Evolutionary conservation across 2,329 filamentous ascomycete genomes (phyloP), one percentile per base, ranked within the genome.

Genomic region (Macroventuria anomochaeta): DNA sequence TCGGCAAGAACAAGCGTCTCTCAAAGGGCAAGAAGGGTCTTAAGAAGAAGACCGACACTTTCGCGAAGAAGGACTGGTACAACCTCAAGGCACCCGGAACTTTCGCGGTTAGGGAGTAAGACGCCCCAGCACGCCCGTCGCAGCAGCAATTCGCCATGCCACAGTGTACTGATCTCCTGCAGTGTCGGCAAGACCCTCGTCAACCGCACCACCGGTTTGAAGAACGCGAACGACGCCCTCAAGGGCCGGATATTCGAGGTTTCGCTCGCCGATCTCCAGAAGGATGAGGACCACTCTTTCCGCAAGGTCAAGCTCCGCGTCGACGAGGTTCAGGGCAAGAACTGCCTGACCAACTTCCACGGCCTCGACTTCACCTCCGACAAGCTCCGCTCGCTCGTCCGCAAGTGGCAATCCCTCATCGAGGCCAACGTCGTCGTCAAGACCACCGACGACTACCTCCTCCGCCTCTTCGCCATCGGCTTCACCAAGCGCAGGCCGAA

Each of bases 11-110:
- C 89, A 99, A 99, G 92, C 92, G 95, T 87, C 88, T 99, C 85
- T 97, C 95, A 70, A 99, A 99, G 88, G 95, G 95, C 85, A 99
- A 97, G 91, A 99, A 99, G 88, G 93, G 95, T 81, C 86, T 97
- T 80, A 97, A 97, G 91, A 97, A 99, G 93, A 93, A 93, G 85
- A 93, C 93, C 76, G 95, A 99, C 81, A 93, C 95, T 76, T 97
- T 97, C 86, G 87, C 93, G 76, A 90, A 93, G 79, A 99, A 99
- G 87, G 95, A 97, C 81, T 97, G 96, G 91, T 99, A 93, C 85
- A 90, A 89, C 76, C 88, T 99, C 82, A 97, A 97, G 91, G 93
- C 95, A 58, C 95, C 95, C 71, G 92, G 92, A 72, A 96, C 93
- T 72, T 97, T 97, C 86, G 88, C 90, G 80, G 85, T 91, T 79